Base-by-base conservation (phyloP, 1,139 yeast genomes). In the Hansenula anomala region DNA sequence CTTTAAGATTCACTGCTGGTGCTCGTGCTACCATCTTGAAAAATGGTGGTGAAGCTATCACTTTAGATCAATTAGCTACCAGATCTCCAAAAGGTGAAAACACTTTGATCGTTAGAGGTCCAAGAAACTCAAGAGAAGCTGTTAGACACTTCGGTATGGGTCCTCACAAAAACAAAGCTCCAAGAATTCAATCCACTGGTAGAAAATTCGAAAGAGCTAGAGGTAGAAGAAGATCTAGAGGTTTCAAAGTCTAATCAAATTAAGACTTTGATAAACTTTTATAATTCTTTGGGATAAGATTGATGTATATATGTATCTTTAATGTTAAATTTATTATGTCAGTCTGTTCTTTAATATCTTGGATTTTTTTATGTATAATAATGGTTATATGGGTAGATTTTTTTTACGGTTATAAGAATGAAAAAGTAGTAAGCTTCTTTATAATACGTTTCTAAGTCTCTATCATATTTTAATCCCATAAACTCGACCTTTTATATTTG, bases 131-230 rank as follows among this genome's bases (percentile, higher is more conserved):
- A 72, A 88, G 99, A 81, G 97, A 92, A 80, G 96, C 98, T 63
- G 97, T 88, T 64, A 88, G 97, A 81, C 98, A 92, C 86, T 94
- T 94, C 69, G 98, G 98, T 73, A 70, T 92, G 75, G 98, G 98
- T 77, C 99, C 98, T 66, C 97, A 94, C 95, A 86, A 87, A 82
- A 77, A 81, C 77, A 94, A 92, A 87, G 98, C 97, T 66, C 99
- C 99, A 76, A 89, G 95, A 80, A 84, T 92, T 72, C 66, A 75
- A 67, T 90, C 97, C 56, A 89, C 80, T 74, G 98, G 98, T 71
- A 92, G 97, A 82, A 94, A 92, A 80, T 92, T 92, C 81, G 98
- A 94, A 83, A 88, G 94, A 75, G 98, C 97, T 65, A 92, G 98
- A 87, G 98, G 98, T 83, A 94, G 87, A 75, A 84, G 99, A 80